Base-by-base conservation (phyloP, 1,139 yeast genomes). In the Ashbya aceris region DNA sequence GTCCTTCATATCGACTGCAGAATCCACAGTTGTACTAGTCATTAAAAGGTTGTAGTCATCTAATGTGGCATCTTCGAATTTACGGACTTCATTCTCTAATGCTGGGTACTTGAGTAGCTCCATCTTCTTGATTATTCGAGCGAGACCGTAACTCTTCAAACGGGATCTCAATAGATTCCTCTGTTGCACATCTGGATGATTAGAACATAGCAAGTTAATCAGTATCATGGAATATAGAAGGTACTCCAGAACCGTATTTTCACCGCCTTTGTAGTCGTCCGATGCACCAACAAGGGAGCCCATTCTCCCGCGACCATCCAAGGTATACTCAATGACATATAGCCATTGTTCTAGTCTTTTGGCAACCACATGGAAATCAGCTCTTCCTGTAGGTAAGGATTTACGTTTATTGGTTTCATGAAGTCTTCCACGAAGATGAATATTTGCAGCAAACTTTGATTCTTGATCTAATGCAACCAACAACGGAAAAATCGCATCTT, bases 231-330 rank as follows among this genome's bases (percentile, higher is more conserved):
- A 81, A 12, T 89, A 76, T 39, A 81, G 69, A 30, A 91, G 79
- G 61, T 89, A 91, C 49, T 89, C 96, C 52, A 79, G 67, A 27
- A 91, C 70, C 42, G 83, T 78, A 49, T 76, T 77, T 55, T 87
- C 96, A 34, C 80, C 74, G 10, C 76, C 68, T 48, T 79, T 78
- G 43, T 79, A 71, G 51, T 91, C 97, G n/a, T 83, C 94, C 47
- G 89, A 80, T 1, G 96, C 95, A 1, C 96, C 96, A 7, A 91
- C 97, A 52, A 82, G 65, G 0, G 96, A 84, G 11, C 96, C 95
- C 71, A 83, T 71, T 53, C 79, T 82, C 9, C 97, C 97, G 51
- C 91, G 73, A 1, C 96, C 96, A 48, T 83, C 89, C 41, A 91
- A 59, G 0, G 95, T 79, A 44, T 77, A 74, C 44, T 77, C 83